These are phyloP conservation scores for Diophrys sp. DNA, from an alignment of 73 alveolate species.

Conservation along the genomic window DNA sequence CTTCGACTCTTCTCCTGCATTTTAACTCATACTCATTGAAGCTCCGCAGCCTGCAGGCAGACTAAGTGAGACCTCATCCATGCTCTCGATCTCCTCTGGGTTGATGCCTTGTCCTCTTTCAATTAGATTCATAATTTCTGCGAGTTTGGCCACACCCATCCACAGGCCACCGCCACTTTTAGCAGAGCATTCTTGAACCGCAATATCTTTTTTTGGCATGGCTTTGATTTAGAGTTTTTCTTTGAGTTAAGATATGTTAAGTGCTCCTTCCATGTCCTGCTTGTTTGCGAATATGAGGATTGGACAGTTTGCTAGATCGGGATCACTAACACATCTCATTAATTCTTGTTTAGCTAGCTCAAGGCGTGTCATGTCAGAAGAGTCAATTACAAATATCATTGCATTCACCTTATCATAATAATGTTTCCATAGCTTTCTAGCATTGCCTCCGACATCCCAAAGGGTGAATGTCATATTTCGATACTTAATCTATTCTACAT, in stretches of 20 bases:
- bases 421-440: conserved; percentile 97
- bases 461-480: conserved; percentile 69
- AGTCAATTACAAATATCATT: conserved; percentile 71
- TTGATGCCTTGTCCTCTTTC: neutral
- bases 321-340: conserved; percentile 57
- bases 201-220: conserved; percentile 21
- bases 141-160: conserved; percentile 50
- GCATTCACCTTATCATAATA: conserved; percentile 95
- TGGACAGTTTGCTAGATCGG: conserved; percentile 72
- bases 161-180: conserved; percentile 64
- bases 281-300: conserved; percentile 59
- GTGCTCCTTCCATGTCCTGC: conserved; percentile 52
- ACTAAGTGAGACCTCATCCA: neutral
- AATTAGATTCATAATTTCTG: conserved; percentile 28
- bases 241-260: conserved; percentile 32
- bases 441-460: conserved; percentile 85
- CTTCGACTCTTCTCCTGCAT: conserved; percentile 2
- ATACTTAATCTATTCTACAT: conserved; percentile 69
- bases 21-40: neutral
- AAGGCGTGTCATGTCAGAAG: conserved; percentile 62
- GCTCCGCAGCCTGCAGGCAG: no score
- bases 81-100: neutral
- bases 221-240: conserved; percentile 18
- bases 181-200: conserved; percentile 46
- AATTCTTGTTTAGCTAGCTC: conserved; percentile 62